These are phyloP conservation scores for Malbranchea cinnamomea DNA, from an alignment of 2,329 filamentous ascomycete species.

Conservation along the genomic window DNA sequence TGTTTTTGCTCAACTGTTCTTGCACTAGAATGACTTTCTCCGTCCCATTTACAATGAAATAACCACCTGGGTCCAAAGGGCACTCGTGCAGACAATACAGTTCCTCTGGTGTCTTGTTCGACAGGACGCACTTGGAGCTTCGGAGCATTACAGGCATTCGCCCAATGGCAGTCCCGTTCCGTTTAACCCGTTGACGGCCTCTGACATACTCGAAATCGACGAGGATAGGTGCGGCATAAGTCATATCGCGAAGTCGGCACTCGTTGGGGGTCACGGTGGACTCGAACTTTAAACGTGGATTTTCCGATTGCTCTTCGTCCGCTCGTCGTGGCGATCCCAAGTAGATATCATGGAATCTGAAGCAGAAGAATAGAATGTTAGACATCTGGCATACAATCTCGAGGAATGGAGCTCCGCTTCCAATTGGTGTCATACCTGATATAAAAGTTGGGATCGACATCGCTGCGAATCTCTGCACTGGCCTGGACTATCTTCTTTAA, in stretches of 20 bases:
- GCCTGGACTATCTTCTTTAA: conserved; percentile 93
- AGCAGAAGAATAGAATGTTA: conserved; percentile 3
- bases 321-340: conserved; percentile 67
- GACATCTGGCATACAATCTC: conserved; percentile 1
- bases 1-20: conserved; percentile 97
- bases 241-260: conserved; percentile 89
- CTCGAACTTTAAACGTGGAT: conserved; percentile 24
- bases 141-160: conserved; percentile 94
- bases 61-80: conserved; percentile 86
- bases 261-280: conserved; percentile 76
- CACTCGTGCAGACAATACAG: conserved; percentile 94
- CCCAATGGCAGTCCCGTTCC: conserved; percentile 63
- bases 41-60: conserved; percentile 94
- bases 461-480: conserved; percentile 76
- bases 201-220: conserved; percentile 85
- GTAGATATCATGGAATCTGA: conserved; percentile 66
- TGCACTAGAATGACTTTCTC: conserved; percentile 98
- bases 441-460: conserved; percentile 85
- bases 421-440: conserved; percentile 42
- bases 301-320: conserved; percentile 56
- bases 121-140: conserved; percentile 81
- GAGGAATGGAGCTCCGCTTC: neutral
- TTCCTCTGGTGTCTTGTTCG: conserved; percentile 66
- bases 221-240: conserved; percentile 88
- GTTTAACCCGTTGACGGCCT: conserved; percentile 61